Base-by-base conservation (phyloP, 2,329 filamentous ascomycete genomes). In the Hymenoscyphus salicellus region DNA sequence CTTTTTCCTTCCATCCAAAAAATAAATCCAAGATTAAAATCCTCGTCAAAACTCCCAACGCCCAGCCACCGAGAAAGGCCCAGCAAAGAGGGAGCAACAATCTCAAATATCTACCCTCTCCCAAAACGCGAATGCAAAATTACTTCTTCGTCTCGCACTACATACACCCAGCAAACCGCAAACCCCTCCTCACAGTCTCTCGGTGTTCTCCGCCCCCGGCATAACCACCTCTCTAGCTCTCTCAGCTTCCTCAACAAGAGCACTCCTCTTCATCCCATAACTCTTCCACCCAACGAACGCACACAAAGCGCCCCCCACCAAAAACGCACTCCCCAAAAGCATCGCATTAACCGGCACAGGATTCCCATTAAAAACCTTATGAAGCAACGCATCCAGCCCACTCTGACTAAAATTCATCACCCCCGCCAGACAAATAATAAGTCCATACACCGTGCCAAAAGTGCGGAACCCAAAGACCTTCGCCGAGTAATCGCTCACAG, bases 391-490 rank as follows among this genome's bases (percentile, higher is more conserved):
- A 75, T 97, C 93, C 38, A 97, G 81, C 0, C 85, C 92, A 5
- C 89, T 89, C 79, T 96, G 92, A 0, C 86, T 86, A 73, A 97
- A 93, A 77, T 96, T 96, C 73, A 93, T 83, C 0, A 97, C 76
- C 0, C 93, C 93, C 0, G 92, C 89, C 1, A 95, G 79, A 77
- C 91, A 96, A 71, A 97, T 96, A 69, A 96, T 90, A 23, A 93
- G 83, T 11, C 93, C 93, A 77, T 97, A 97, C n/a, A 97, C 92
- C 64, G 91, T 96, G 56, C 93, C 93, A 71, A 97, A 97, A 0
- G 92, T 96, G 66, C 88, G 84, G 78, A 96, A 96, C 17, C 93
- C 93, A 75, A 97, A 97, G 41, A 97, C 92, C 78, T 96, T 96
- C 66, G 92, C 92, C 23, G 87, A 86, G 76, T 96, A 96, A 78